Percentiles rank a stretch among this genome's conserved stretches.
phyloP scores from a whole-genome alignment of 192 early-diverging fungal species.

The Coemansia biformis region DNA sequence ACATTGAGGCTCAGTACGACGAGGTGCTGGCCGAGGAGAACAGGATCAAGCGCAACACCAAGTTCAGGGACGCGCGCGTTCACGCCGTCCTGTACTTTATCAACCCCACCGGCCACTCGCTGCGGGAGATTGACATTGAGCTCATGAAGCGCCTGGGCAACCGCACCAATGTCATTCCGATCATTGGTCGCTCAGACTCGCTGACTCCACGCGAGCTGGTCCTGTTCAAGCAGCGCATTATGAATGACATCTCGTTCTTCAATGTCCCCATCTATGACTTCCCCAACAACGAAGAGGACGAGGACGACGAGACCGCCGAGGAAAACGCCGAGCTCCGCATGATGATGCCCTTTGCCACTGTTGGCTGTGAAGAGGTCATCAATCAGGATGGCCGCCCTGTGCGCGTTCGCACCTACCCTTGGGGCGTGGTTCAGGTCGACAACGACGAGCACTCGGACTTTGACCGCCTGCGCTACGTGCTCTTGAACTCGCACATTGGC shows the following conservation, averaged over 20 bases:
- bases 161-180: conserved; percentile 92
- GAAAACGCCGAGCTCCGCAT: conserved; percentile 93
- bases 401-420: conserved; percentile 89
- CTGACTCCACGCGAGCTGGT: conserved; percentile 79
- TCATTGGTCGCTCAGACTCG: conserved; percentile 92
- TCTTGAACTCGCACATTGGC: conserved; percentile 94
- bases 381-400: conserved; percentile 81
- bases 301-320: conserved; percentile 97
- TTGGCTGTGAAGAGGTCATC: conserved; percentile 88
- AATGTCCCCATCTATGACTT: conserved; percentile 98
- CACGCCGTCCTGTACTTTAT: conserved; percentile 98
- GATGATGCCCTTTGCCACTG: conserved; percentile 90
- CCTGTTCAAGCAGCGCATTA: conserved; percentile 88
- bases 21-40: conserved; percentile 87
- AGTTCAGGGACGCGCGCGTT: conserved; percentile 93
- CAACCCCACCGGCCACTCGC: conserved; percentile 90
- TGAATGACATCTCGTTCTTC: conserved; percentile 95
- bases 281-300: conserved; percentile 94
- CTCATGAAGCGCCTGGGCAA: conserved; percentile 86
- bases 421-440: conserved; percentile 97
- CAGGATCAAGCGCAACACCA: conserved; percentile 74
- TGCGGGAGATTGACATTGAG: conserved; percentile 94
- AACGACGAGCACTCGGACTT: conserved; percentile 97
- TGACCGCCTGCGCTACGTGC: conserved; percentile 83
- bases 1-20: conserved; percentile 93